These are phyloP conservation scores for Paraleonurus japonicus DNA, from an alignment of 257 asterid genomes.

Conservation along the genomic window DNA sequence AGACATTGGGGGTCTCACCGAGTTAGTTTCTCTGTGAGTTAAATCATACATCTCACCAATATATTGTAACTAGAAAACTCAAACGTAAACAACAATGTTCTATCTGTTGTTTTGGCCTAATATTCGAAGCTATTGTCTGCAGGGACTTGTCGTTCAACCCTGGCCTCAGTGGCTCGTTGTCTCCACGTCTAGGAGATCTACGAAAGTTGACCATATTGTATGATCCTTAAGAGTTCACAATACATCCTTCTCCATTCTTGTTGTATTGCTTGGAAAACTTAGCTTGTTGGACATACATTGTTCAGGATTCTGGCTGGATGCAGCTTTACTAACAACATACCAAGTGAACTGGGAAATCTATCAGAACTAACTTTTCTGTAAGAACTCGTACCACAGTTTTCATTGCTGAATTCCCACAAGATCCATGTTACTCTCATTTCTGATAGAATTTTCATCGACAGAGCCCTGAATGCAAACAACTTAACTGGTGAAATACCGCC, in stretches of 20 bases:
- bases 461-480: constrained; percentile 92
- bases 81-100: background rate
- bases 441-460: constrained; percentile 29
- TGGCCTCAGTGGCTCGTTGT: constrained; percentile 74
- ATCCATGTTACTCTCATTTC: background rate
- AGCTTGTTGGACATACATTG: constrained; percentile 6
- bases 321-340: constrained; percentile 73
- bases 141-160: constrained; percentile 93
- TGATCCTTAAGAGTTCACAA: constrained; percentile 18
- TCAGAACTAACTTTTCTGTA: constrained; percentile 84
- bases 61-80: background rate
- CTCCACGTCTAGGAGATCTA: constrained; percentile 85
- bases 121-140: constrained; percentile 26
- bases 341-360: constrained; percentile 77
- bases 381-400: constrained; percentile 25
- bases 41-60: background rate
- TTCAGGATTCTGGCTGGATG: constrained; percentile 95
- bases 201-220: constrained; percentile 72
- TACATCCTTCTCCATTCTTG: background rate
- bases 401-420: background rate
- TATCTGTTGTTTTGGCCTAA: constrained; percentile 5
- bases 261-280: background rate
- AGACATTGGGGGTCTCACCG: constrained; percentile 81
- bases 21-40: constrained; percentile 76
- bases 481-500: constrained; percentile 83